Conservation (phyloP, 2,329 filamentous ascomycete species). For the Colletotrichum sp. region DNA sequence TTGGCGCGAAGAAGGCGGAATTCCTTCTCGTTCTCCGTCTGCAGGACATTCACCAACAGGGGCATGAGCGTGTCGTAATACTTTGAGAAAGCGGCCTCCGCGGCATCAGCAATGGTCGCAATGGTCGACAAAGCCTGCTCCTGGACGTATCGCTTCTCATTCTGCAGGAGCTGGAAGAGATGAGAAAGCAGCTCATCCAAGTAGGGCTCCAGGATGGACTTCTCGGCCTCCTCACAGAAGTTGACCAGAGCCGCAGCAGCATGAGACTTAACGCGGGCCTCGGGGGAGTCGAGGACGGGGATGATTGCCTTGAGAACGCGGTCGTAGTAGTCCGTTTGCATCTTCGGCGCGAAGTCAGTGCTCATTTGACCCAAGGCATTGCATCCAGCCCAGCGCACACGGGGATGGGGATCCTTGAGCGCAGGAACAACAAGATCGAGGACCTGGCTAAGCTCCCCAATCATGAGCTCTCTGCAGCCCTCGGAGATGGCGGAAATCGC, state of each 20-base stretch:
- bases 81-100: slow-evolving; percentile 90
- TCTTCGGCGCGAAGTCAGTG: slow-evolving; percentile 96
- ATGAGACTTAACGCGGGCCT: slow-evolving; percentile 94
- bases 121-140: slow-evolving; percentile 98
- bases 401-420: slow-evolving; percentile 86
- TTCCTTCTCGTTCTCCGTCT: slow-evolving; percentile 91
- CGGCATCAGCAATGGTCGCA: slow-evolving; percentile 97
- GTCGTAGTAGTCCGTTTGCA: slow-evolving; percentile 95
- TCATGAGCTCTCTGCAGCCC: slow-evolving; percentile 94
- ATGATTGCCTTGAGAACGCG: slow-evolving; percentile 89
- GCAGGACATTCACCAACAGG: slow-evolving; percentile 85
- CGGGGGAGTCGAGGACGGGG: slow-evolving; percentile 86
- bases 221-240: slow-evolving; percentile 98
- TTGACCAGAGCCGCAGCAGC: slow-evolving; percentile 98
- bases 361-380: slow-evolving; percentile 99
- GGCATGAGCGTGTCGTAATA: slow-evolving; percentile 98
- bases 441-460: slow-evolving; percentile 91
- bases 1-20: slow-evolving; percentile 91
- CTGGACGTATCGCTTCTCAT: slow-evolving; percentile 93
- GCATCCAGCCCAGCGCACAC: slow-evolving; percentile 96
- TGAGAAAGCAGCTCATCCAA: slow-evolving; percentile 86
- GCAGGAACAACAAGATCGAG: slow-evolving; percentile 94
- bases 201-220: slow-evolving; percentile 88
- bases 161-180: slow-evolving; percentile 86
- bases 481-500: slow-evolving; percentile 98